Percentiles rank a stretch among this genome's conserved stretches.
Evolutionary conservation across 1,139 yeast species (phyloP).

Genomic region (Magnusiomyces fungicola): DNA sequence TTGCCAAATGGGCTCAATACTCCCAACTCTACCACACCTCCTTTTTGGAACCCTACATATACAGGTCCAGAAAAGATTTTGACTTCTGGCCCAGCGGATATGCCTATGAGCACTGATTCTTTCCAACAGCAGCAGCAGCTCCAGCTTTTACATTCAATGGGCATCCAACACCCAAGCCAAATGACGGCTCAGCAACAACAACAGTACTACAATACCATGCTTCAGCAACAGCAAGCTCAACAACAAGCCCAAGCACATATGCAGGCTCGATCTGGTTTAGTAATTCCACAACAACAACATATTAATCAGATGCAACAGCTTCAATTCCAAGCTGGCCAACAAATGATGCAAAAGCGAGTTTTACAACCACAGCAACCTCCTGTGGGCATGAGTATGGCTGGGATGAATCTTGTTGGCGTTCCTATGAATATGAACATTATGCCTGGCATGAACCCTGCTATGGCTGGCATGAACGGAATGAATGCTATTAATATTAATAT

Average conservation of each 20-base stretch:
- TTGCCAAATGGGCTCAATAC: too few species aligned
- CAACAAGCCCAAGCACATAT: neutral
- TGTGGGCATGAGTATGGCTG: neutral
- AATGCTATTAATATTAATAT: neutral
- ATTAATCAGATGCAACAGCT: neutral
- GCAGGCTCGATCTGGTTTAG: too few species aligned
- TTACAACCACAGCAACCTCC: neutral
- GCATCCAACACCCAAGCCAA: neutral
- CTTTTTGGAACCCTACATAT: constrained; percentile 3
- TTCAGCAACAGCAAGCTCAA: too few species aligned
- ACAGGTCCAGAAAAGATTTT: neutral
- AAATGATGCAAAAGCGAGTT: neutral
- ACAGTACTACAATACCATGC: neutral
- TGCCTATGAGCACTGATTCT: neutral
- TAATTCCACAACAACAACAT: neutral
- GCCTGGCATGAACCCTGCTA: neutral
- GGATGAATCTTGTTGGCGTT: neutral
- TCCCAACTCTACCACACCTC: neutral
- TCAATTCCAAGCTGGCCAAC: constrained; percentile 2
- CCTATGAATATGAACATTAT: neutral
- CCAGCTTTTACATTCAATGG: neutral
- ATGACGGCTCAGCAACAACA: constrained; percentile 1
- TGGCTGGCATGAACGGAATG: neutral
- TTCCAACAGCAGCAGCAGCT: neutral
- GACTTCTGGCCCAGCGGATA: neutral